phyloP scores from a whole-genome alignment of 768 basidiomycete species.

The Trametes cingulata region DNA sequence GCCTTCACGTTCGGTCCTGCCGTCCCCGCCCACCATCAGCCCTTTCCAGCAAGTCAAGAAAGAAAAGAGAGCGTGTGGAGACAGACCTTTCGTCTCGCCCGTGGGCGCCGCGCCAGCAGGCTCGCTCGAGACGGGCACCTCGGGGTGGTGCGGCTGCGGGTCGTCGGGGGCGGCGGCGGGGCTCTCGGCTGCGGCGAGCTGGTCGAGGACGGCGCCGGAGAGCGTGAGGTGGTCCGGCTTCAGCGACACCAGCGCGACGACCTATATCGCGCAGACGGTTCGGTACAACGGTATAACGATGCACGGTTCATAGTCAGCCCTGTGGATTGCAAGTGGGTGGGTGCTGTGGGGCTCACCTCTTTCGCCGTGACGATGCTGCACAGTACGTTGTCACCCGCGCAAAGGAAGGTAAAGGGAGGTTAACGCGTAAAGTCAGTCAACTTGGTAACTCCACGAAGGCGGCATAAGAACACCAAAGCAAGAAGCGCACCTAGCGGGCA shows the following conservation, averaged over 20 bases:
- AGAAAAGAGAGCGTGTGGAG: too few species aligned
- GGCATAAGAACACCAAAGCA: background rate
- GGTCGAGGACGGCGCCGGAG: constrained; percentile 41
- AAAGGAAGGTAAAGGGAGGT: background rate
- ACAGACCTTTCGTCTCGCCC: background rate
- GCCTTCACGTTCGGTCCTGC: constrained; percentile 15
- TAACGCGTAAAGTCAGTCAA: too few species aligned
- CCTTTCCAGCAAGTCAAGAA: background rate
- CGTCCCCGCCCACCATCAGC: background rate
- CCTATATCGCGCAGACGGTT: constrained; percentile 31
- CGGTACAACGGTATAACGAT: background rate
- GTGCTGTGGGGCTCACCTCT: constrained; percentile 34
- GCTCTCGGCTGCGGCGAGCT: constrained; percentile 32
- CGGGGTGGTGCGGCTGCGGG: constrained; percentile 12
- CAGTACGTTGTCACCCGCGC: background rate
- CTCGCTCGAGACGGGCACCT: background rate
- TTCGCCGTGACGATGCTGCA: constrained; percentile 41
- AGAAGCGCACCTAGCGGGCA: constrained; percentile 50
- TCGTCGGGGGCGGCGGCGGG: background rate
- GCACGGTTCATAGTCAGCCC: background rate
- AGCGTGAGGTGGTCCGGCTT: constrained; percentile 47
- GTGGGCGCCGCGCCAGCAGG: background rate
- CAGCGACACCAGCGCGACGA: constrained; percentile 43
- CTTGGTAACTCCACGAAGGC: too few species aligned
- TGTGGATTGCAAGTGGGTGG: background rate